Base-by-base conservation (phyloP, 805 yeast genomes). In the Lipomyces anomalus region DNA sequence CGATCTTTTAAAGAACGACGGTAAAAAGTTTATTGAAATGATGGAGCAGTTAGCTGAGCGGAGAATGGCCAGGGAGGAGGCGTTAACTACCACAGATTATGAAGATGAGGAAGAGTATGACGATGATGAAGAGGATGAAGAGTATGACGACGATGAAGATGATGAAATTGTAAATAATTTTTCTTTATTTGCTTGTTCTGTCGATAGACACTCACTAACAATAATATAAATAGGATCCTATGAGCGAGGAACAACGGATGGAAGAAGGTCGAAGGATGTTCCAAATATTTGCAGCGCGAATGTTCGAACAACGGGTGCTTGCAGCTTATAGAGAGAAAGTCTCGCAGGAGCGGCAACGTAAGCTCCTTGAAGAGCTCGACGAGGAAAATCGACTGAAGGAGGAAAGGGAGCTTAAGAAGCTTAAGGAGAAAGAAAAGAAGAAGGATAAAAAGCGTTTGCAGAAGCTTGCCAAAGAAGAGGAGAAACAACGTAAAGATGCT, bases 261-360 rank as follows among this genome's bases (percentile, higher is more conserved):
- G 81, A 78, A 57, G 95, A 88, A 64, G 82, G 90, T 9, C 82
- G 89, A 32, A 78, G 83, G 22, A 74, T 86, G 71, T 74, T 89
- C 50, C 87, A 85, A 57, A 72, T 84, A 43, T 83, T 87, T 45
- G 84, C 89, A 1, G 82, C 92, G 3, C 78, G 85, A 43, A 71
- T 86, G 60, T 74, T 89, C 56, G 85, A 84, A 58, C 80, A 78
- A 54, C 74, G 87, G 37, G 75, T 89, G 26, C 70, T 84, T 58
- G 77, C 74, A 24, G 85, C 95, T 0, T 88, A 81, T 60, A 83
- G 84, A 50, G 89, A 82, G 57, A 82, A 79, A 53, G 76, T 83
- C 39, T 89, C 95, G 9, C 86, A 82, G 48, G 92, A 84, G 56
- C 63, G 70, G 9, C 70, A 65, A 57, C 61, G 53, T 56, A 59